phyloP scores from a whole-genome alignment of 2,329 filamentous ascomycete species.

The Fonsecaea monophora region DNA sequence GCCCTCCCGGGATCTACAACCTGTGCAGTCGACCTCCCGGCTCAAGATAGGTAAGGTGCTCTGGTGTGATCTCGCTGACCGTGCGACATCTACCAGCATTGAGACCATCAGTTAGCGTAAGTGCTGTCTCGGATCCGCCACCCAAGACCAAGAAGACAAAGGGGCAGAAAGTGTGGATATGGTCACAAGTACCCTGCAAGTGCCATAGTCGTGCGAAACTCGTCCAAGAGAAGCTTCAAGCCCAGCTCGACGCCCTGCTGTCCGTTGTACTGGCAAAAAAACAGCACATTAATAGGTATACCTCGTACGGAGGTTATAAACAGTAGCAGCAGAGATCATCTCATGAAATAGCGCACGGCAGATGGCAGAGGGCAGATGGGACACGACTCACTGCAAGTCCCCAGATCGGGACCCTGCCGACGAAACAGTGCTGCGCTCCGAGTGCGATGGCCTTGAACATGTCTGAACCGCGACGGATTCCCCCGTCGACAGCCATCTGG shows the following conservation, averaged over 20 bases:
- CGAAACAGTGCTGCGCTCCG: conserved; percentile 44
- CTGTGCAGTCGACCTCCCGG: not conserved
- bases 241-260: conserved; percentile 38
- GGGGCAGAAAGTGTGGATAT: too few species aligned
- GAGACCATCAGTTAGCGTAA: too few species aligned
- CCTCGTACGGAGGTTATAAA: too few species aligned
- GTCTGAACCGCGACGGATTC: conserved; percentile 45
- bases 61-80: not conserved
- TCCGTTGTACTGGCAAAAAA: conserved; percentile 33
- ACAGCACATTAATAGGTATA: not conserved
- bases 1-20: not conserved
- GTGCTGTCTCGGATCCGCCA: too few species aligned
- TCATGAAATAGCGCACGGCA: too few species aligned
- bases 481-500: conserved; percentile 40
- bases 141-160: too few species aligned
- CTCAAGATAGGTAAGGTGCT: not conserved
- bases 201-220: conserved; percentile 39
- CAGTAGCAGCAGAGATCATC: not conserved
- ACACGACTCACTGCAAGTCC: conserved; percentile 32
- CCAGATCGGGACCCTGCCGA: conserved; percentile 47
- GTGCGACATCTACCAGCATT: not conserved
- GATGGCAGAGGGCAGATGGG: too few species aligned
- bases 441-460: conserved; percentile 48
- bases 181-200: conserved; percentile 27
- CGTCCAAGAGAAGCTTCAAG: conserved; percentile 38